Conservation (phyloP, 306 rosid genomes). For the Rosa multiflora region DNA sequence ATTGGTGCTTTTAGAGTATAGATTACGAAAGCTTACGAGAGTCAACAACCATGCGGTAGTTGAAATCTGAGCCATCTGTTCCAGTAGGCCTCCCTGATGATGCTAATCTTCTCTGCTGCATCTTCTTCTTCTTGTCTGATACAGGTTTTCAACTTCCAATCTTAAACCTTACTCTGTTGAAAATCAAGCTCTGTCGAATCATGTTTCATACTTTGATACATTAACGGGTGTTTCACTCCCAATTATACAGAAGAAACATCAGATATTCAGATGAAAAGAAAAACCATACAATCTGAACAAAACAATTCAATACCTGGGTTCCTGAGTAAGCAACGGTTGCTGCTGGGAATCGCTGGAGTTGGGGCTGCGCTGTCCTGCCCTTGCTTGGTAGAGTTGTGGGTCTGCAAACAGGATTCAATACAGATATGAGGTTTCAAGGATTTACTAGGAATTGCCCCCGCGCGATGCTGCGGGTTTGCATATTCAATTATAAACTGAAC, state of each 20-base stretch:
- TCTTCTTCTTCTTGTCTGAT: constrained; percentile 23
- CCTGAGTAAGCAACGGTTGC: background rate
- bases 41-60: constrained; percentile 88
- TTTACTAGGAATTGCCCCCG: background rate
- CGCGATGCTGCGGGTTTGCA: too few relatives aligned
- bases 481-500: too few relatives aligned
- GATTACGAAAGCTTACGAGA: constrained; percentile 58
- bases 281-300: background rate
- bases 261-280: background rate
- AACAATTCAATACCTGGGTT: background rate
- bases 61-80: constrained; percentile 84
- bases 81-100: constrained; percentile 74
- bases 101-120: constrained; percentile 61
- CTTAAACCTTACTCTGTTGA: background rate
- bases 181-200: background rate
- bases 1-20: background rate
- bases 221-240: background rate
- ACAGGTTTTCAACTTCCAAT: background rate
- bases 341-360: background rate
- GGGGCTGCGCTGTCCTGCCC: background rate
- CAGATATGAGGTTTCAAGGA: background rate
- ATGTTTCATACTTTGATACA: background rate
- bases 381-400: background rate
- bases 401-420: background rate
- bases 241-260: background rate